These are phyloP conservation scores for Aurantiochytrium sp. DNA, from an alignment of 108 stramenopile genomes.

Conservation along the genomic window DNA sequence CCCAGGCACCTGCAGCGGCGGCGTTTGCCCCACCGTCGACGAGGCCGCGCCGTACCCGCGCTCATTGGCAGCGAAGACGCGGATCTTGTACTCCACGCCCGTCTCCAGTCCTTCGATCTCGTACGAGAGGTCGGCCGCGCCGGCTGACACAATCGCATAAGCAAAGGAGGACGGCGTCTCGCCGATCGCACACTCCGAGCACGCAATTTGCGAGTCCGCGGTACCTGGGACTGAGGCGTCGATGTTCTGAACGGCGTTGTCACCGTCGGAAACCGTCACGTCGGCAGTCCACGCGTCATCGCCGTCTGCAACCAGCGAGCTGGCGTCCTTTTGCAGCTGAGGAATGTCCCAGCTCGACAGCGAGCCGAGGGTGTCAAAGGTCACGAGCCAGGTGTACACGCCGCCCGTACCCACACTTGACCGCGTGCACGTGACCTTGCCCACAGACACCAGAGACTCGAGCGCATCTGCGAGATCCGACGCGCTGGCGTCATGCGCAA, in stretches of 20 bases:
- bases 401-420: slow-evolving; percentile 13
- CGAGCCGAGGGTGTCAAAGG: background rate
- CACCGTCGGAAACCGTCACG: background rate
- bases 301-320: slow-evolving; percentile 39
- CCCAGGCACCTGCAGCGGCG: slow-evolving; percentile 63
- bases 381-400: slow-evolving; percentile 29
- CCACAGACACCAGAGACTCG: slow-evolving; percentile 43
- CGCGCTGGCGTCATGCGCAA: slow-evolving; percentile 53
- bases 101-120: slow-evolving; percentile 61
- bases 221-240: background rate
- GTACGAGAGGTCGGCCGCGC: slow-evolving; percentile 45
- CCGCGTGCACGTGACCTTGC: slow-evolving; percentile 43
- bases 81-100: slow-evolving; percentile 65
- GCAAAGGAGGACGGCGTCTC: slow-evolving; percentile 65
- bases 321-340: background rate
- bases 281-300: slow-evolving; percentile 28
- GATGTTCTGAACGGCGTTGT: slow-evolving; percentile 39
- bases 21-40: slow-evolving; percentile 45
- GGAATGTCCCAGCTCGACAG: background rate
- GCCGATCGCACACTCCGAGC: slow-evolving; percentile 48
- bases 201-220: slow-evolving; percentile 32
- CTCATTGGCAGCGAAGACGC: slow-evolving; percentile 66
- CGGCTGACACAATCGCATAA: slow-evolving; percentile 40
- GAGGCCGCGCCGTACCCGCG: slow-evolving; percentile 62
- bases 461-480: slow-evolving; percentile 62